Evolutionary conservation across 2,329 filamentous ascomycete species (phyloP).

Genomic region (Exophiala aquamarina): DNA sequence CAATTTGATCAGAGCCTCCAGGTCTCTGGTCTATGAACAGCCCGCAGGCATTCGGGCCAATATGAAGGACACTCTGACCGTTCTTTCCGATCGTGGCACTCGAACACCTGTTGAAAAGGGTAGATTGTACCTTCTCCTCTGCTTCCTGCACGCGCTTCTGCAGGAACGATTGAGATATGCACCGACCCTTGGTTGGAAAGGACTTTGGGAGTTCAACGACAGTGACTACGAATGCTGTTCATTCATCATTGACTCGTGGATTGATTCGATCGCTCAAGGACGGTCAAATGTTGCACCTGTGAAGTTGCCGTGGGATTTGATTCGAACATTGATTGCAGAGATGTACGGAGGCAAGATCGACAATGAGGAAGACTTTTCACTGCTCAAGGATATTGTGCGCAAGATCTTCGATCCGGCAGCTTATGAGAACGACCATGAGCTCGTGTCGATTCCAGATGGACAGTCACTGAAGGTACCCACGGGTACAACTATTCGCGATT

Average conservation of each 20-base stretch:
- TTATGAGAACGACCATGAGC: slow-evolving; percentile 88
- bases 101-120: slow-evolving; percentile 89
- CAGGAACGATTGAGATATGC: slow-evolving; percentile 94
- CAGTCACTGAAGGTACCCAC: slow-evolving; percentile 71
- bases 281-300: slow-evolving; percentile 90
- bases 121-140: slow-evolving; percentile 84
- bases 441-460: slow-evolving; percentile 68
- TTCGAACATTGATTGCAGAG: slow-evolving; percentile 84
- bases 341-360: slow-evolving; percentile 99
- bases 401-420: slow-evolving; percentile 80
- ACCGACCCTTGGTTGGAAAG: slow-evolving; percentile 92
- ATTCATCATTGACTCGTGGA: slow-evolving; percentile 93
- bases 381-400: slow-evolving; percentile 71
- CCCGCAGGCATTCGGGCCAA: slow-evolving; percentile 94
- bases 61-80: slow-evolving; percentile 95
- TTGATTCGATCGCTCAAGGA: slow-evolving; percentile 76
- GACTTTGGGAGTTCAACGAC: slow-evolving; percentile 99
- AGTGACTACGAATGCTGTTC: slow-evolving; percentile 99
- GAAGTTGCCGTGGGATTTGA: slow-evolving; percentile 96
- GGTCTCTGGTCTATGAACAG: slow-evolving; percentile 97
- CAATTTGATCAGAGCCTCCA: slow-evolving; percentile 87
- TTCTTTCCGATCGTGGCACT: slow-evolving; percentile 70
- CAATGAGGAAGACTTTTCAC: slow-evolving; percentile 77
- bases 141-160: slow-evolving; percentile 92
- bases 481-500: slow-evolving; percentile 80